Base-by-base conservation (phyloP, 192 early-diverging fungal genomes). In the Rhizophagus clarus region DNA sequence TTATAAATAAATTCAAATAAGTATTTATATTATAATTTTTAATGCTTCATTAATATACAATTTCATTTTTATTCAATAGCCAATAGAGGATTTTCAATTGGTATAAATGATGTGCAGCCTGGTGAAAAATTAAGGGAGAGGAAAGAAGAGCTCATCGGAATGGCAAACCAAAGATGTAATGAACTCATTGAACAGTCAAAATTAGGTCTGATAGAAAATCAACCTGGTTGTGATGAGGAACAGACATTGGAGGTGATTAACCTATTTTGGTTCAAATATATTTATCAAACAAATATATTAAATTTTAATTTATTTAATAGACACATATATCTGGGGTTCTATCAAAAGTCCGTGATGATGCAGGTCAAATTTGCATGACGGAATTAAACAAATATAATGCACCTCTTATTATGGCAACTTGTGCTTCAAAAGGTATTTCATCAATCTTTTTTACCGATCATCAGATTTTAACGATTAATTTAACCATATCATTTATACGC, bases 341-440 rank as follows among this genome's bases (percentile, higher is more conserved):
- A 26, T 93, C 91, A 28, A 89, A 88, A 71, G 96, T 99, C 84
- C 96, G 98, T 88, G 96, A 96, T 83, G 89, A 93, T 76, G 91
- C 96, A 51, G 96, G 96, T 88, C 89, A 93, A 79, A 90, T 95
- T 64, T 99, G 97, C 87, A 91, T 96, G 90, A 89, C 89, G 56
- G 96, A 98, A 83, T 88, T 99, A 51, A 96, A 95, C 81, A 95
- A 91, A 84, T 93, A 96, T 88, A 99, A 99, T 80, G 95, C 97
- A 17, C 97, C 97, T 24, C 88, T 96, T 67, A 99, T 97, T 87
- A 99, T 99, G 98, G 96, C 96, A 22, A 89, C 94, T n/a, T 99
- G 97, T 85, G 97, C 96, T 49, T 99, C 98, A 61, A 99, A 99
- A 84, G 98, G 92, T 90, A 82, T 22, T 34, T 34, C 34, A 5